These are phyloP conservation scores for Leccinum longicurvipes DNA, from an alignment of 768 basidiomycete species.

Conservation along the genomic window DNA sequence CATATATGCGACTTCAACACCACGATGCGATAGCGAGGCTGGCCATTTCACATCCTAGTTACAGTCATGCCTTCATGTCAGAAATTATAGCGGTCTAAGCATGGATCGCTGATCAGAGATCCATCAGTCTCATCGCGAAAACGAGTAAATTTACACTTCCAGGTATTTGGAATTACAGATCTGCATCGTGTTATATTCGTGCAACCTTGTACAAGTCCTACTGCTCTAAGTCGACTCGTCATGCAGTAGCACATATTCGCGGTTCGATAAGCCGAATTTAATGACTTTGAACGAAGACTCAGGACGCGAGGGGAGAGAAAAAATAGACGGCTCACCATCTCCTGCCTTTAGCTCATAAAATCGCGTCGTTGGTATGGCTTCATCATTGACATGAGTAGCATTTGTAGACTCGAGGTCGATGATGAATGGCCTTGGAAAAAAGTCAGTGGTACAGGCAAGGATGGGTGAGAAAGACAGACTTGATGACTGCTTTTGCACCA, in stretches of 20 bases:
- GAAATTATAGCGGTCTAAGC: background rate
- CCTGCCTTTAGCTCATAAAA: slow-evolving; percentile 80
- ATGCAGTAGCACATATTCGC: slow-evolving; percentile 84
- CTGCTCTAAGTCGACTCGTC: slow-evolving; percentile 57
- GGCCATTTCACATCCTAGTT: background rate
- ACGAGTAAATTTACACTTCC: background rate
- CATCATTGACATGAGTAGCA: slow-evolving; percentile 87
- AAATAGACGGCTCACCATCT: slow-evolving; percentile 57
- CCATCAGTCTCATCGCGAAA: background rate
- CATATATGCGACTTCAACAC: background rate
- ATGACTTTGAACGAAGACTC: slow-evolving; percentile 51
- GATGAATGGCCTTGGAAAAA: slow-evolving; percentile 73
- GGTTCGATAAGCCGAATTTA: slow-evolving; percentile 76
- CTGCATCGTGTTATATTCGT: background rate
- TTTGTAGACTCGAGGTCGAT: slow-evolving; percentile 99
- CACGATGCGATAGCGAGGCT: background rate
- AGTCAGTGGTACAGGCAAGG: slow-evolving; percentile 7
- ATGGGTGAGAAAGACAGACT: slow-evolving; percentile 52
- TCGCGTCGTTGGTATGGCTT: slow-evolving; percentile 77
- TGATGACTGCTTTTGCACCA: slow-evolving; percentile 67
- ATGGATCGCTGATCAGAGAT: background rate
- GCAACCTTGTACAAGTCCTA: background rate
- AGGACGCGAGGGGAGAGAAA: background rate
- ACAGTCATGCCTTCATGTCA: background rate
- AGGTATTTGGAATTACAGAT: background rate